Evolutionary conservation across 139 green algal genomes (phyloP).

Genomic region (Astrephomene gubernaculifera): DNA sequence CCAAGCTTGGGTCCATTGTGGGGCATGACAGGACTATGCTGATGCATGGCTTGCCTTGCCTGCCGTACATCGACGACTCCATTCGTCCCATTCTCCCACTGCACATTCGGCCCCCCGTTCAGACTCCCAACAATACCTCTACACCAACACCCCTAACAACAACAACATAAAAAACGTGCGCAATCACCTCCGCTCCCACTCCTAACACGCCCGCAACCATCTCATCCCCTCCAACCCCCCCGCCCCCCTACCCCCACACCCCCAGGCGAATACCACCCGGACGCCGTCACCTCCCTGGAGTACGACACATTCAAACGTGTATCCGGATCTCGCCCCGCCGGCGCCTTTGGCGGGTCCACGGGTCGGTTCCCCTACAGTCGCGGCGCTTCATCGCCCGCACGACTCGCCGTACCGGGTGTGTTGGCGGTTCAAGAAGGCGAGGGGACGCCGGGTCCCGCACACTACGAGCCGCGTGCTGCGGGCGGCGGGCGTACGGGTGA

Average conservation of each 20-base stretch:
- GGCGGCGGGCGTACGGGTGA: background rate
- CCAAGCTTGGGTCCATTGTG: no score
- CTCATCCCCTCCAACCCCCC: background rate
- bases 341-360: conserved; percentile 20
- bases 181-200: no score
- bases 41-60: no score
- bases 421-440: background rate
- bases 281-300: conserved; percentile 31
- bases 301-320: conserved; percentile 2
- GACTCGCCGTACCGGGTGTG: background rate
- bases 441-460: conserved; percentile 4
- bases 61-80: no score
- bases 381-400: background rate
- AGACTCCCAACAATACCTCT: no score
- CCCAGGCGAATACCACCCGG: conserved; percentile 26
- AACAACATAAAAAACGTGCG: no score
- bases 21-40: no score
- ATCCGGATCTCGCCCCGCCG: background rate
- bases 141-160: no score
- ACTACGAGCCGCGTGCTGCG: background rate
- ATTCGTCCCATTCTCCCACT: no score
- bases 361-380: conserved; percentile 21
- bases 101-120: no score
- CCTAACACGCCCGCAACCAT: no score
- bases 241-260: background rate